phyloP scores from a whole-genome alignment of 208 protist species.

The Trypanosomatidae sp. region DNA sequence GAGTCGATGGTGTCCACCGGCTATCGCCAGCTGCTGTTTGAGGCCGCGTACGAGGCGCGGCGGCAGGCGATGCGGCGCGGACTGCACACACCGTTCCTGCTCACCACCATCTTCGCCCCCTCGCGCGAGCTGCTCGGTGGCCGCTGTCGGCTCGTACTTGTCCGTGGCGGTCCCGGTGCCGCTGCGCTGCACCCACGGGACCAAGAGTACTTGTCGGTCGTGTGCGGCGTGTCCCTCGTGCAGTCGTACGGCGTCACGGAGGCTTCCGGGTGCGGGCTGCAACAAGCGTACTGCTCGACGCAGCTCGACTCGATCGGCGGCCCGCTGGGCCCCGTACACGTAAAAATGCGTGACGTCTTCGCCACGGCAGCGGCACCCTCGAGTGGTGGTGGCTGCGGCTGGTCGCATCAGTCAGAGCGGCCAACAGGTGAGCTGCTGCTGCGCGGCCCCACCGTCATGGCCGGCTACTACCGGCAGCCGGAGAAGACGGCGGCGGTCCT shows the following conservation, averaged over 20 bases:
- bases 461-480: conserved; percentile 84
- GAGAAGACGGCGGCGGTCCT: conserved; percentile 67
- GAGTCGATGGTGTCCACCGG: conserved; percentile 43
- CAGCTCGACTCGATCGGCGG: conserved; percentile 39
- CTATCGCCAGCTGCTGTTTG: conserved; percentile 57
- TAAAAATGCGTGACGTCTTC: conserved; percentile 86
- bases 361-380: conserved; percentile 1
- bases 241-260: conserved; percentile 63
- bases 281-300: conserved; percentile 35
- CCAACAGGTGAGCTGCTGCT: conserved; percentile 77
- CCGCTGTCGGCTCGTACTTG: conserved; percentile 50
- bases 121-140: conserved; percentile 75
- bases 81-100: conserved; percentile 72
- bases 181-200: conserved; percentile 47
- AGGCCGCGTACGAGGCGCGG: conserved; percentile 55
- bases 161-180: conserved; percentile 10
- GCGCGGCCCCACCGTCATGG: conserved; percentile 55
- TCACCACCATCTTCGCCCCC: conserved; percentile 77
- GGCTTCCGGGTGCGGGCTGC: conserved; percentile 38
- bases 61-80: conserved; percentile 52
- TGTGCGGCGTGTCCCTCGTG: conserved; percentile 52
- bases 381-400: conserved; percentile 1
- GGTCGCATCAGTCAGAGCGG: conserved; percentile 28
- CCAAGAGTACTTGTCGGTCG: conserved; percentile 73
- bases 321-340: conserved; percentile 52